phyloP scores from a whole-genome alignment of 306 rosid genomes.

The Vigna angularis region DNA sequence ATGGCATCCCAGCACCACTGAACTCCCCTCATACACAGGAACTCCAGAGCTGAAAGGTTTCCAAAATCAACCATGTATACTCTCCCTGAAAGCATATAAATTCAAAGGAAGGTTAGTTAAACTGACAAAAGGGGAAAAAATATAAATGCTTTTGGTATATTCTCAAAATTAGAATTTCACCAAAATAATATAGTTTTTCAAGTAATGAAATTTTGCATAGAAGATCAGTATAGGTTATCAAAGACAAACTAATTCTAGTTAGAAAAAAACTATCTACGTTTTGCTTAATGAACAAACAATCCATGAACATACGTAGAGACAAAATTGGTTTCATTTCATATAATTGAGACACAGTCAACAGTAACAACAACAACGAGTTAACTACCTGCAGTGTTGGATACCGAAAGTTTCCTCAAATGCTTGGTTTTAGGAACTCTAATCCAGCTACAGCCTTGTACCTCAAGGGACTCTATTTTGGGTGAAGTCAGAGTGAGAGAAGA shows the following conservation, averaged over 20 bases:
- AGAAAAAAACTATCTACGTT: neutral
- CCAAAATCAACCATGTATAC: constrained; percentile 92
- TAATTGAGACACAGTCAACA: neutral
- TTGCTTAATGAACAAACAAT: neutral
- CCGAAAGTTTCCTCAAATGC: constrained; percentile 68
- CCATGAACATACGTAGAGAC: neutral
- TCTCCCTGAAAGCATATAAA: constrained; percentile 66
- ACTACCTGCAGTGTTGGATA: constrained; percentile 86
- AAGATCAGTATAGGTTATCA: neutral
- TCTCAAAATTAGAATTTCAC: neutral
- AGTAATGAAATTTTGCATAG: neutral
- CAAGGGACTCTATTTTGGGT: constrained; percentile 77
- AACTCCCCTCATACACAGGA: constrained; percentile 79
- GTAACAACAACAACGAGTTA: constrained; percentile 2
- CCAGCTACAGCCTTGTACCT: constrained; percentile 98
- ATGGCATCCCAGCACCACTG: constrained; percentile 98
- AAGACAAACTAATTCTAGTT: neutral
- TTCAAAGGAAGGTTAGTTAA: constrained; percentile 12
- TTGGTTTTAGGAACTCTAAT: constrained; percentile 72
- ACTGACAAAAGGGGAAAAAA: neutral
- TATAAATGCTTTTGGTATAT: neutral
- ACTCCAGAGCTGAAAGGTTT: constrained; percentile 73
- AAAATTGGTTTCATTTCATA: neutral
- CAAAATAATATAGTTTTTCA: neutral
- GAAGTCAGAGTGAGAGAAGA: constrained; percentile 67